Conservation (phyloP, 2,329 filamentous ascomycete species). For the Rosellinia necatrix region DNA sequence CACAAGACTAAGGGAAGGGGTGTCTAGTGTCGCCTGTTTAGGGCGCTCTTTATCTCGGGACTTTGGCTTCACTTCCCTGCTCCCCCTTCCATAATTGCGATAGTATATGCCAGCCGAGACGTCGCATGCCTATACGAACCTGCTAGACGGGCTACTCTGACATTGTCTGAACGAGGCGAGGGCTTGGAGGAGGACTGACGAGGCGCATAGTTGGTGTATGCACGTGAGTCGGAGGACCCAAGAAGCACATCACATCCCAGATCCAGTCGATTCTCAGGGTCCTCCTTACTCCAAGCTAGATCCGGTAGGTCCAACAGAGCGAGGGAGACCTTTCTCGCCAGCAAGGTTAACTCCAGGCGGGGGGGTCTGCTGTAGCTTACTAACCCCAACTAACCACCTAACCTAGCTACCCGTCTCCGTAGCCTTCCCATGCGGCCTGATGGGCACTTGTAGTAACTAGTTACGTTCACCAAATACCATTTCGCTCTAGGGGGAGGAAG, state of each 20-base stretch:
- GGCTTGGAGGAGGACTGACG: not conserved
- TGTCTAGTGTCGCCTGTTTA: conserved; percentile 2
- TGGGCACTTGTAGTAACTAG: too few species aligned
- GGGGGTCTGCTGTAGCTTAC: not conserved
- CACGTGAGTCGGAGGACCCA: not conserved
- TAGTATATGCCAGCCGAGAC: not conserved
- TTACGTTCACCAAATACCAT: too few species aligned
- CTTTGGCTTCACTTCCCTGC: not conserved
- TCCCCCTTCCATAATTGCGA: not conserved
- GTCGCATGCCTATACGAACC: not conserved
- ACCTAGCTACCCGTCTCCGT: too few species aligned
- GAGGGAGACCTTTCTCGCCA: not conserved
- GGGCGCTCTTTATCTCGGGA: not conserved
- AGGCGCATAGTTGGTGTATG: not conserved
- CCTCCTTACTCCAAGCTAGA: not conserved
- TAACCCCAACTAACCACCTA: not conserved
- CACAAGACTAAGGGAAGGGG: conserved; percentile 4
- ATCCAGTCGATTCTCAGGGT: conserved; percentile 2
- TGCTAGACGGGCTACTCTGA: too few species aligned
- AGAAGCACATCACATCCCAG: too few species aligned
- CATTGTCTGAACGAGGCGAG: too few species aligned
- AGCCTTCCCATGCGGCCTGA: too few species aligned
- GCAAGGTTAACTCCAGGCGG: not conserved
- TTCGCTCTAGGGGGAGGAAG: too few species aligned
- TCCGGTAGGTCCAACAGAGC: conserved; percentile 6